Conservation (phyloP, 2,329 filamentous ascomycete genomes). For the Penicillium brasilianum region DNA sequence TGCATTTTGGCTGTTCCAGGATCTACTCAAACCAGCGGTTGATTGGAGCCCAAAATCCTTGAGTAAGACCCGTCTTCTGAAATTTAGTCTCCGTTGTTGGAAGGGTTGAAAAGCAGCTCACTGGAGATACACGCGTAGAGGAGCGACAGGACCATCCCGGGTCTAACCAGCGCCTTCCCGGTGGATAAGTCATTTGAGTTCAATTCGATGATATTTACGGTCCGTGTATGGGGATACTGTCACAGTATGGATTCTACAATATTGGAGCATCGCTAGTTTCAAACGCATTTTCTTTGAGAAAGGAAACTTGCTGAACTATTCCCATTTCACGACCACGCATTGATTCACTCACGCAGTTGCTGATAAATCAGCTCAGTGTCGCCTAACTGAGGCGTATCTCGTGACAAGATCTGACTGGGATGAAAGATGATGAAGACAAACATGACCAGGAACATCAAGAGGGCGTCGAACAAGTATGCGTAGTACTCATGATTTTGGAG, state of each 20-base stretch:
- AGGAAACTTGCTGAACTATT: neutral
- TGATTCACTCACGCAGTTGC: neutral
- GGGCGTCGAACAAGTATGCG: constrained; percentile 28
- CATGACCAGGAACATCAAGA: constrained; percentile 11
- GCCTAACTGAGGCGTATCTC: neutral
- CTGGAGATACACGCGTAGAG: too few species aligned
- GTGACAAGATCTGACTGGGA: constrained; percentile 1
- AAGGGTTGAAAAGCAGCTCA: too few species aligned
- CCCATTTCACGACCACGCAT: neutral
- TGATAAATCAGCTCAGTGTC: constrained; percentile 1
- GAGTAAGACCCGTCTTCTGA: too few species aligned
- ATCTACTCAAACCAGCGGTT: too few species aligned
- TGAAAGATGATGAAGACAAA: constrained; percentile 2
- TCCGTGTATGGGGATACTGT: neutral
- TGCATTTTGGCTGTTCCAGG: too few species aligned
- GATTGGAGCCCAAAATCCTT: too few species aligned
- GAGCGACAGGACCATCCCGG: neutral
- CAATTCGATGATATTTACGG: neutral
- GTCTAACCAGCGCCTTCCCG: neutral
- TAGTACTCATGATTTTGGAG: constrained; percentile 37
- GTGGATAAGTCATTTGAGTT: neutral
- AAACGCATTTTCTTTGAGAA: too few species aligned
- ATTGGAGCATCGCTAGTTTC: neutral
- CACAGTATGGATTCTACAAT: neutral
- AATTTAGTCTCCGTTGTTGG: too few species aligned